These are phyloP conservation scores for Fraxinus floribunda DNA, from an alignment of 305 asterid genomes.

Conservation along the genomic window DNA sequence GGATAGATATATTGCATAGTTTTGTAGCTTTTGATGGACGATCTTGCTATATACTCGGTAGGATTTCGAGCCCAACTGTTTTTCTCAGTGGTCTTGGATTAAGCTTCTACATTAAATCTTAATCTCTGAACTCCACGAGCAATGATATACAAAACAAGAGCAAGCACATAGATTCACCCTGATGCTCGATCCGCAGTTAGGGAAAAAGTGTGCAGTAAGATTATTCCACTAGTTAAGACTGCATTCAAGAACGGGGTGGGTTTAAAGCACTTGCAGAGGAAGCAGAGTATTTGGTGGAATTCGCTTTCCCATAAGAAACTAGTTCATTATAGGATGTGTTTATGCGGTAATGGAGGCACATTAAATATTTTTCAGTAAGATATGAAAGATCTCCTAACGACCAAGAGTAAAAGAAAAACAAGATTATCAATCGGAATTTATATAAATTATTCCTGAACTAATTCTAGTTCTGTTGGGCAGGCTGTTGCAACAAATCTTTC, in stretches of 20 bases:
- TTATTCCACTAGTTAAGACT: not conserved
- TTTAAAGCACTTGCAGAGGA: not conserved
- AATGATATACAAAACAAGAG: not conserved
- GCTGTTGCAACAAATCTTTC: slow-evolving; percentile 50
- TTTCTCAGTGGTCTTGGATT: not conserved
- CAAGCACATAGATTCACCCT: not conserved
- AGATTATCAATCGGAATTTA: not conserved
- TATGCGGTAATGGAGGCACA: not conserved
- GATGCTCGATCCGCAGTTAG: not conserved
- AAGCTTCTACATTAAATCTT: not conserved
- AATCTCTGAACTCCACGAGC: not conserved
- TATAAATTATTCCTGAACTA: not conserved
- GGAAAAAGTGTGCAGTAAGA: not conserved
- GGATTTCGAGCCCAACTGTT: not conserved
- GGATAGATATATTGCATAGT: not conserved
- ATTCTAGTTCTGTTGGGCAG: slow-evolving; percentile 33
- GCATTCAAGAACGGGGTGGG: not conserved
- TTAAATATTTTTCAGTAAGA: not conserved
- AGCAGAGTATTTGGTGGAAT: not conserved
- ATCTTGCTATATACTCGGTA: not conserved
- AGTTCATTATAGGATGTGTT: not conserved
- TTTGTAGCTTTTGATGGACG: not conserved
- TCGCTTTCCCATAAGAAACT: not conserved
- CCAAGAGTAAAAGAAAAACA: not conserved
- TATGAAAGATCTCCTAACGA: not conserved